Base-by-base conservation (phyloP, 2,329 filamentous ascomycete genomes). In the Trichoderma sp. region DNA sequence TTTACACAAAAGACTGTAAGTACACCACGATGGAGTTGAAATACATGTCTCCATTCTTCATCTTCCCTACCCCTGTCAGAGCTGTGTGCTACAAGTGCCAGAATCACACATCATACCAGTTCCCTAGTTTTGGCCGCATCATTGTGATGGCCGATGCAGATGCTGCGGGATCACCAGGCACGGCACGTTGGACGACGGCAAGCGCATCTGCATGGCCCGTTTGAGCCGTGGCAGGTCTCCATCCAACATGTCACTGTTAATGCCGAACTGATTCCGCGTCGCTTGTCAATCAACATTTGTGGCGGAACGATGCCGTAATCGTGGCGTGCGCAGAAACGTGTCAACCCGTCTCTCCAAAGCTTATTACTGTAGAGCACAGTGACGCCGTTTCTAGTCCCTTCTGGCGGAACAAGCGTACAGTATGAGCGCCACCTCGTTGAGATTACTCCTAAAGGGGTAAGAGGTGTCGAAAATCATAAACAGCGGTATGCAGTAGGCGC, bases 141-240 rank as follows among this genome's bases (percentile, higher is more conserved):
- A 49, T 49, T 49, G 46, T 13, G 18, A 49, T 21, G n/a, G 46
- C 46, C 60, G 60, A 55, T 30, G 21, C 60, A 51, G 60, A 55
- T 64, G 24, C 51, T 58, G 37, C 63, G 61, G 61, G 61, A 65
- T 65, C 61, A 56, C 18, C 61, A 46, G 61, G 37, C 60, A 39
- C 60, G 60, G 32, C 24, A 64, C 60, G 60, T 55, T 64, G 51
- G 49, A 30, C 49, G 39, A 32, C 37, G 43, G 59, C 43, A 46
- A 49, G 43, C 59, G 43, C 24, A 61, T 21, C 34, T 64, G 60
- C 60, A 64, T 49, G n/a, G 49, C 46, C 39, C 60, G 46, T 55
- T 43, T 39, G 49, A 43, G 30, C 26, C 26, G 18, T 26, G 51
- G 30, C 49, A 55, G 34, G 49, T 24, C 46, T 21, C 24, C 39